Base-by-base conservation (phyloP, 495 filamentous ascomycete species). In the Halenospora varia region DNA sequence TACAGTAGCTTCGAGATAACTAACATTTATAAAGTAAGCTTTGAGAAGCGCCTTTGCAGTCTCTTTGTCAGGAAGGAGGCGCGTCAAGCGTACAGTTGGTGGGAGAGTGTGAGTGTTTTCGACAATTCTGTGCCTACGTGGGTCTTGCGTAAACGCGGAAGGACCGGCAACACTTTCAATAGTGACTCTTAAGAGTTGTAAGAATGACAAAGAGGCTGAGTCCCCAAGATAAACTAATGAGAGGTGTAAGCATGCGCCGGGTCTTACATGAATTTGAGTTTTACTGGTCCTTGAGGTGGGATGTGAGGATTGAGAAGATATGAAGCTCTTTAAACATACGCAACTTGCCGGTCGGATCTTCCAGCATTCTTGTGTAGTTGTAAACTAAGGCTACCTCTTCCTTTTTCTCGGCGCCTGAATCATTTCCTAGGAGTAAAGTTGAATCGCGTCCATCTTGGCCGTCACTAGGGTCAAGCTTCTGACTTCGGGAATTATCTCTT, bases 101-200 rank as follows among this genome's bases (percentile, higher is more conserved):
- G 82, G 77, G 18, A 82, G 64, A 18, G 76, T 66, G 26, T 82
- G 72, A n/a, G 70, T 71, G 51, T 79, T 81, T 63, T 90, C 87
- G 52, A 85, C 69, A 69, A 91, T 86, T 22, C 81, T 82, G 66
- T 89, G 85, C 45, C 86, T 76, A 51, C 78, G 80, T 15, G 83
- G 87, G 61, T 90, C 87, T 47, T 81, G 73, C 9, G 87, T 89
- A 54, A 91, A 90, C 3, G 78, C 74, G 9, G 84, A 87, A 2
- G 78, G 65, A 3, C 87, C 86, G 20, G 82, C 81, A 13, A 82
- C 81, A 46, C 77, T 84, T 39, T 82, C 82, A 11, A 91, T 85
- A 55, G 90, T 86, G 62, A 88, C 84, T 26, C 87, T 84, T 41
- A 90, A 80, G 55, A 87, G 76, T 61, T 89, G 85, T 44, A 91